Evolutionary conservation across 106 monocot species (phyloP).

Genomic region (Hemerocallis citrina): DNA sequence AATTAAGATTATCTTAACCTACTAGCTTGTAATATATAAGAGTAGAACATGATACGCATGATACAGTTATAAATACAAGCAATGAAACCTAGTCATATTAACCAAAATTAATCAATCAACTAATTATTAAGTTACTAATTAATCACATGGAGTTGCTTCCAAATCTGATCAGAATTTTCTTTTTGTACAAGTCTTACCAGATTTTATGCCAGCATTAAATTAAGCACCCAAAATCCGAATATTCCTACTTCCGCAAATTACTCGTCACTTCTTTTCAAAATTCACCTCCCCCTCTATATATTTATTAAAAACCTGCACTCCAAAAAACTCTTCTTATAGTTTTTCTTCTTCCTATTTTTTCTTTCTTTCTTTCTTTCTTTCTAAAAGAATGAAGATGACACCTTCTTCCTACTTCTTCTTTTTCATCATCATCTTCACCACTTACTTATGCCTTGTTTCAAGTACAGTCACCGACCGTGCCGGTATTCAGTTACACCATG

Average conservation of each 20-base stretch:
- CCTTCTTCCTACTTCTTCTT: not conserved
- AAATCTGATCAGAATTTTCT: too few relatives aligned
- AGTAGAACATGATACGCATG: too few relatives aligned
- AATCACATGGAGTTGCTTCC: too few relatives aligned
- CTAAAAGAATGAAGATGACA: not conserved
- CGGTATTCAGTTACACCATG: not conserved
- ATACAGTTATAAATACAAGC: too few relatives aligned
- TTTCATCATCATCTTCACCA: not conserved
- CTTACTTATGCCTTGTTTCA: not conserved
- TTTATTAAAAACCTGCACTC: not conserved
- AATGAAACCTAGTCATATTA: too few relatives aligned
- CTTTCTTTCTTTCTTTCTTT: not conserved
- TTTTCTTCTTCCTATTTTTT: not conserved
- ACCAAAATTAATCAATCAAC: too few relatives aligned
- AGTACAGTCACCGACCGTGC: slow-evolving; percentile 10
- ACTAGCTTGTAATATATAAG: too few relatives aligned
- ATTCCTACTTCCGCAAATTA: not conserved
- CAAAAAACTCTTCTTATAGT: not conserved
- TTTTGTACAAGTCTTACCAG: too few relatives aligned
- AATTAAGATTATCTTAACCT: too few relatives aligned
- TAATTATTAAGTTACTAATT: too few relatives aligned
- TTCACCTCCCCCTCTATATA: not conserved
- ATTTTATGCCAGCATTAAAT: too few relatives aligned
- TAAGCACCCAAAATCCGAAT: too few relatives aligned
- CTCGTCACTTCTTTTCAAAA: not conserved